Evolutionary conservation across 768 basidiomycete species (phyloP).

Genomic region (Tricholoma flavovirens): DNA sequence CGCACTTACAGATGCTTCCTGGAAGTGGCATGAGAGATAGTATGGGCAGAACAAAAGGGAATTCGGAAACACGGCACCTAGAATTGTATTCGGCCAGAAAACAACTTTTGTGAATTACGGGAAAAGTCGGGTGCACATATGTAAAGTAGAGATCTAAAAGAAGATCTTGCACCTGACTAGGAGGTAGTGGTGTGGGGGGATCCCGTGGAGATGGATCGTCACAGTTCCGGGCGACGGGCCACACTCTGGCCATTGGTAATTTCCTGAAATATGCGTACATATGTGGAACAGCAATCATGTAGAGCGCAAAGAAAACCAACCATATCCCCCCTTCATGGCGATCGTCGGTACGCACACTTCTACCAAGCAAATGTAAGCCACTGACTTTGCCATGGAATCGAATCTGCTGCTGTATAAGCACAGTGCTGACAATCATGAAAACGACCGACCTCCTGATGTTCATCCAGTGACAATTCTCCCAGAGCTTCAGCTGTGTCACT

Average conservation of each 20-base stretch:
- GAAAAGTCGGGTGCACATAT: constrained; percentile 80
- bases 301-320: constrained; percentile 29
- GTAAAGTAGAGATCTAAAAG: constrained; percentile 75
- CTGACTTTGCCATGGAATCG: constrained; percentile 79
- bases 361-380: constrained; percentile 69
- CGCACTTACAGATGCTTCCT: constrained; percentile 17
- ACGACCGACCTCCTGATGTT: constrained; percentile 60
- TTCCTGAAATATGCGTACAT: constrained; percentile 35
- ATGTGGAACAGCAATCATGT: constrained; percentile 11
- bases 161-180: constrained; percentile 55
- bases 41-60: neutral
- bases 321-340: constrained; percentile 66
- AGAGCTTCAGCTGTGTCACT: constrained; percentile 50
- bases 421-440: neutral
- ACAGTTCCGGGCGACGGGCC: constrained; percentile 54
- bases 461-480: constrained; percentile 69
- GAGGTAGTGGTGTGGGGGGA: constrained; percentile 49
- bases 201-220: constrained; percentile 38
- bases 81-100: constrained; percentile 62
- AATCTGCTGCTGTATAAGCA: constrained; percentile 40
- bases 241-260: constrained; percentile 69
- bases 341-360: constrained; percentile 59
- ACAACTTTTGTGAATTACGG: constrained; percentile 66
- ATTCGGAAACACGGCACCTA: constrained; percentile 31
- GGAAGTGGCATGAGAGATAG: neutral